Evolutionary conservation across 768 basidiomycete genomes (phyloP), one percentile per base, ranked within the genome.

Genomic region (Lepiota brunneoincarnata): DNA sequence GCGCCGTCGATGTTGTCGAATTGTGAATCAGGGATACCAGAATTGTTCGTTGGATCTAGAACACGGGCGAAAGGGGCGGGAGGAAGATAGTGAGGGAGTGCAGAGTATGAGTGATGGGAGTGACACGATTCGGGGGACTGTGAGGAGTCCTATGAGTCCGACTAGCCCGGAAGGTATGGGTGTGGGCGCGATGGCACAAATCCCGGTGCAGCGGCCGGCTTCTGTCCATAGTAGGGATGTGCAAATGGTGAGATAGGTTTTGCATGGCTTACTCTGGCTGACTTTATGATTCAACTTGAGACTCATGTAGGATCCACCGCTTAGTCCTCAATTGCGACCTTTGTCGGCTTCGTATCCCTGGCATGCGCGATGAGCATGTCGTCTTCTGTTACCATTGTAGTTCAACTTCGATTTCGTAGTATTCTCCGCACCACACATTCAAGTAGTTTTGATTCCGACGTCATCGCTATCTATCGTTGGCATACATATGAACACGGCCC

Each of bases 91-190:
- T 24, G 53, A 54, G n/a, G 34, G 28, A 9, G 31, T 31, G 31
- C 31, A 31, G 45, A 54, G 53, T 15, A 34, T 54, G 38, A 54
- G 53, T 34, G 53, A 54, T 23, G 45, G 41, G 18, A 54, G 53
- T 48, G 38, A 54, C 4, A 54, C 53, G 5, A 41, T 54, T 14
- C 18, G 26, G n/a, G 53, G 53, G 28, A 24, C 37, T 36, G 17
- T 20, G 15, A 54, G 18, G 34, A n/a, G 53, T 12, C 17, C 44
- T 17, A 12, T n/a, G 37, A 54, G 44, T 11, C 46, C 46, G 45
- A 24, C 41, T 18, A 48, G 53, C 15, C 36, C 53, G 24, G 17
- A n/a, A 6, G 48, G 45, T 18, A 18, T 28, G 12, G 48, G 45
- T 18, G 15, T 28, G 12, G 38, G 34, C 9, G 23, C 4, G n/a